A percentile compares a stretch with the other conserved stretches of the same genome.
Conservation (phyloP, 2,329 filamentous ascomycete species). For the Fusarium luffae region DNA sequence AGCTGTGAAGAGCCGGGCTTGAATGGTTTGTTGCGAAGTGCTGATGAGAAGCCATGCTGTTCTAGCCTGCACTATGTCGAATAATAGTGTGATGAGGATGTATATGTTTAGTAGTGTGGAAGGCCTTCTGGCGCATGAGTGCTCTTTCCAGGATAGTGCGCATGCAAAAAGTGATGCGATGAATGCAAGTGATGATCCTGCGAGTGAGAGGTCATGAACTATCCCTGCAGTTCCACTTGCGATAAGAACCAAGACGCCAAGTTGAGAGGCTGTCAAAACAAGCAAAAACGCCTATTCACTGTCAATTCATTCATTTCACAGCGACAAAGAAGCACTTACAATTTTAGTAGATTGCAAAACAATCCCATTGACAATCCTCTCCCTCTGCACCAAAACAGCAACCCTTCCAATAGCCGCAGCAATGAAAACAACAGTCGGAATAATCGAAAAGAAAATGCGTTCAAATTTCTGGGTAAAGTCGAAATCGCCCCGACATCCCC, state of each 20-base stretch:
- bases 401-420: conserved; percentile 50
- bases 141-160: conserved; percentile 51
- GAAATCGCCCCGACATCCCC: conserved; percentile 60
- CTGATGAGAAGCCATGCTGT: conserved; percentile 55
- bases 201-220: conserved; percentile 44
- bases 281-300: conserved; percentile 38
- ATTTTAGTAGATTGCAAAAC: conserved; percentile 49
- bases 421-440: conserved; percentile 56
- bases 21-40: conserved; percentile 22
- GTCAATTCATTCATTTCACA: background rate
- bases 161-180: conserved; percentile 47
- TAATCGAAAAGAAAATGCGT: conserved; percentile 57
- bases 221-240: conserved; percentile 31
- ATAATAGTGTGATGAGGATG: conserved; percentile 55
- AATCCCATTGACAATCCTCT: conserved; percentile 50
- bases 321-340: conserved; percentile 32
- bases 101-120: conserved; percentile 57
- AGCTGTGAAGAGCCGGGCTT: conserved; percentile 50
- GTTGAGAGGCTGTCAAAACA: conserved; percentile 47
- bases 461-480: conserved; percentile 64
- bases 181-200: conserved; percentile 41
- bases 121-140: conserved; percentile 53
- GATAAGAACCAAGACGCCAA: conserved; percentile 48
- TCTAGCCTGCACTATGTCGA: conserved; percentile 57
- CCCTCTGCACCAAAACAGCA: conserved; percentile 47